These are phyloP conservation scores for Punica granatum DNA, from an alignment of 345 rosid species.

Conservation along the genomic window DNA sequence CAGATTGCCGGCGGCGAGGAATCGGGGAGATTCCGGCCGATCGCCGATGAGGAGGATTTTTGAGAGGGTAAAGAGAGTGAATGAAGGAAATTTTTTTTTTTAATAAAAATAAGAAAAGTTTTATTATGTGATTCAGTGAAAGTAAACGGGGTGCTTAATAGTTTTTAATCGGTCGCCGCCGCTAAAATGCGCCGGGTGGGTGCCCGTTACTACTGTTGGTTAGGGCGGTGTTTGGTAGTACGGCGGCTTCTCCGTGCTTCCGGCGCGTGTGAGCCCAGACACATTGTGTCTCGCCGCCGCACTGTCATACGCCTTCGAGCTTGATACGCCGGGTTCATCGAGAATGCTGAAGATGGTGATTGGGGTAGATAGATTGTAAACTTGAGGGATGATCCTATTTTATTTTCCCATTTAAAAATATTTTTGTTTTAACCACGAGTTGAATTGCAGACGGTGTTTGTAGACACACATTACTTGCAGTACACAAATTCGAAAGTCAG, in stretches of 20 bases:
- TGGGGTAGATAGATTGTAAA: not conserved
- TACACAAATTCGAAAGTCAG: too few species aligned
- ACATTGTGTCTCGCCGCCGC: not conserved
- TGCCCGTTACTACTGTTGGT: not conserved
- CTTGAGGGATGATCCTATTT: not conserved
- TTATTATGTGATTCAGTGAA: conserved; percentile 18
- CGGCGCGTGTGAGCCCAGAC: not conserved
- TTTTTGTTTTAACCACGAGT: too few species aligned
- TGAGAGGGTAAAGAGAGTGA: conserved; percentile 13
- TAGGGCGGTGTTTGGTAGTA: conserved; percentile 18
- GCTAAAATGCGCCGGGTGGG: conserved; percentile 14
- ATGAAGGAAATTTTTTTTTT: not conserved
- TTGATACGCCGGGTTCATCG: not conserved
- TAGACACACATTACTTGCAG: too few species aligned
- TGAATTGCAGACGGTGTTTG: too few species aligned
- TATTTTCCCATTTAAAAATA: too few species aligned
- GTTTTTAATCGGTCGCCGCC: conserved; percentile 10
- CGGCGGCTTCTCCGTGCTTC: not conserved
- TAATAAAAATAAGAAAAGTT: not conserved
- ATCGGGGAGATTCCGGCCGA: conserved; percentile 29
- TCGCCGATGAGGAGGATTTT: conserved; percentile 34
- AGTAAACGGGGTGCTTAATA: conserved; percentile 15
- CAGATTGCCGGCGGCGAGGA: not conserved
- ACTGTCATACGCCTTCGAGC: too few species aligned
- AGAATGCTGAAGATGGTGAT: too few species aligned